A percentile compares a stretch with the other conserved stretches of the same genome.
These are phyloP conservation scores for Beauveria sp. DNA, from an alignment of 2,329 filamentous ascomycete species.

Conservation along the genomic window DNA sequence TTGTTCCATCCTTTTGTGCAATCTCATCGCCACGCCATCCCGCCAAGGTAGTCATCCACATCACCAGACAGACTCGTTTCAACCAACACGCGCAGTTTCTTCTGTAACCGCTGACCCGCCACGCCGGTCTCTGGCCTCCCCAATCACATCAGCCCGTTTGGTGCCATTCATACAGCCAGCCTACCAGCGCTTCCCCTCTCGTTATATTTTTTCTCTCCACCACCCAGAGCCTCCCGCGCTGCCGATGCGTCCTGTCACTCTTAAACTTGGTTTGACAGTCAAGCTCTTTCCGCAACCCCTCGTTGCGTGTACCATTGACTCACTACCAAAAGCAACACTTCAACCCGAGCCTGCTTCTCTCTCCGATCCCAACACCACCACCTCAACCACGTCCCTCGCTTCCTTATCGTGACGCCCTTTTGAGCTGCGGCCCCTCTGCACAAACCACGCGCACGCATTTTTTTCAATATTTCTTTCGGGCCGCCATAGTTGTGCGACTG, in stretches of 20 bases:
- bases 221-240: neutral
- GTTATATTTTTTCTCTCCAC: slow-evolving; percentile 1
- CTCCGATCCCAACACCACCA: neutral
- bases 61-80: neutral
- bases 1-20: neutral
- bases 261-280: neutral
- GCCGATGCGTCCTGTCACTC: slow-evolving; percentile 2
- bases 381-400: neutral
- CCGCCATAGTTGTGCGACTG: slow-evolving; percentile 1
- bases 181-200: slow-evolving; percentile 6
- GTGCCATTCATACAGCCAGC: neutral
- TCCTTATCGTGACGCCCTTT: neutral
- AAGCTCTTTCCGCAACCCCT: neutral
- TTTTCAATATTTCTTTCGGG: neutral
- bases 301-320: neutral
- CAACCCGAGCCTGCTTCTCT: neutral
- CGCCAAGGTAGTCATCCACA: neutral
- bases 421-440: neutral
- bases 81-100: slow-evolving; percentile 3
- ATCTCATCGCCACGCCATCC: neutral
- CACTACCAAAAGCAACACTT: neutral
- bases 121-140: neutral
- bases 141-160: slow-evolving; percentile 7
- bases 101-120: neutral
- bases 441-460: neutral